Evolutionary conservation across 2,329 filamentous ascomycete genomes (phyloP), one percentile per base, ranked within the genome.

Genomic region (Lasiodiplodia hormozganensis): DNA sequence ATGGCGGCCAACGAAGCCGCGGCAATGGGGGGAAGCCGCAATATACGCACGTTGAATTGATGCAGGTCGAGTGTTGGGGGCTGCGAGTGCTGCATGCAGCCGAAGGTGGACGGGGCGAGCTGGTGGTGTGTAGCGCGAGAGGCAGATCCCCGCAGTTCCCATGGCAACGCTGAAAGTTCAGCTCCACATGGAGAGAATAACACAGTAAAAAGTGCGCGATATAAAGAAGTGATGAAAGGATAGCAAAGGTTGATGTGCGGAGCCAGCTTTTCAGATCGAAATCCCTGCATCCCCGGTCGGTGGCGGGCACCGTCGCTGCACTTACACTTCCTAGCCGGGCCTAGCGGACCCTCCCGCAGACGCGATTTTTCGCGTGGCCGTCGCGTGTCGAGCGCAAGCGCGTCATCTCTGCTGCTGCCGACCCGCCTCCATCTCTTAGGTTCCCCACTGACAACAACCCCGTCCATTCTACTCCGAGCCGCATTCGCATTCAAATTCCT

Each of bases 331-430:
- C 58, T 7, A n/a, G 7, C 49, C 34, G 2, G 67, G 38, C 11
- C 25, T 68, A 68, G 58, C 38, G 51, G 28, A 16, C 18, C 14
- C 28, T 4, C 40, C 8, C n/a, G 40, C 53, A 28, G 65, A 58
- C 56, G 56, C 47, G 54, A 64, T 43, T 68, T 68, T 68, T 64
- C 67, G 67, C 60, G 67, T 65, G 14, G 23, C 28, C 14, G 38
- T 67, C 65, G 52, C 62, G 62, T 14, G 28, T 4, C 11, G 5
- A 52, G 12, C 18, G 23, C 36, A 28, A 47, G 49, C 49, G 57
- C 57, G 56, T 68, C 57, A 58, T 53, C 10, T 49, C 47, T 21
- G 31, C 31, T 43, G 5, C 28, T 28, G 28, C 28, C 28, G 28
- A 28, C 28, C 14, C 34, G 12, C 28, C 52, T 47, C 16, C 47